Evolutionary conservation across 768 basidiomycete species (phyloP), one percentile per base, ranked within the genome.

Genomic region (Suillus bovinus): DNA sequence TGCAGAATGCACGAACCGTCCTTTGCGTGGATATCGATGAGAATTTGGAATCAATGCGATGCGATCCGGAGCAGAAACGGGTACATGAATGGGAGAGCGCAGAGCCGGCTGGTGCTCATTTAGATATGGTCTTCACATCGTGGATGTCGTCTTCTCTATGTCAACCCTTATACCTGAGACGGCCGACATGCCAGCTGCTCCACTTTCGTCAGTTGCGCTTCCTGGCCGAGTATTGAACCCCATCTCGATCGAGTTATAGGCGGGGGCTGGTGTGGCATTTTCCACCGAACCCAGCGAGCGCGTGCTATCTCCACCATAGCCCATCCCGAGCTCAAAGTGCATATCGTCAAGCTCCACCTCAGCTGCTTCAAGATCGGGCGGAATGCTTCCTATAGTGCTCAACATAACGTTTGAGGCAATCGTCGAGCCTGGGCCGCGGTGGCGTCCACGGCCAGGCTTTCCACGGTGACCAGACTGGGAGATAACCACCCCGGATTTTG

Each of bases 371-470:
- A 80, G 72, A 58, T 80, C 78, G 60, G 84, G 82, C 14, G 81
- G 81, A 39, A 86, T 83, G 67, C 81, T 87, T 39, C 86, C 86
- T 27, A 88, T 76, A 3, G 86, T 87, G 46, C 85, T 87, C 56
- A 88, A 77, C 65, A 88, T 80, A 52, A 88, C 79, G 59, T 86
- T 86, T 17, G 86, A 87, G 66, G 84, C 80, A 54, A 84, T 79
- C n/a, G 80, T 81, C 50, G 84, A 84, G 34, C 80, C 78, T 10
- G 80, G 72, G 17, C 82, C 84, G 7, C 16, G 86, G 82, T 62
- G 86, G 76, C 68, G 83, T 6, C 66, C 63, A 20, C 69, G 75
- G 54, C 70, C 74, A 59, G 52, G 63, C 20, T 53, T 65, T 36
- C 64, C 70, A 13, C 66, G 64, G 1, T 60, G 62, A 10, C 73